These are phyloP conservation scores for Dothistroma pini DNA, from an alignment of 2,329 filamentous ascomycete genomes.

Conservation along the genomic window DNA sequence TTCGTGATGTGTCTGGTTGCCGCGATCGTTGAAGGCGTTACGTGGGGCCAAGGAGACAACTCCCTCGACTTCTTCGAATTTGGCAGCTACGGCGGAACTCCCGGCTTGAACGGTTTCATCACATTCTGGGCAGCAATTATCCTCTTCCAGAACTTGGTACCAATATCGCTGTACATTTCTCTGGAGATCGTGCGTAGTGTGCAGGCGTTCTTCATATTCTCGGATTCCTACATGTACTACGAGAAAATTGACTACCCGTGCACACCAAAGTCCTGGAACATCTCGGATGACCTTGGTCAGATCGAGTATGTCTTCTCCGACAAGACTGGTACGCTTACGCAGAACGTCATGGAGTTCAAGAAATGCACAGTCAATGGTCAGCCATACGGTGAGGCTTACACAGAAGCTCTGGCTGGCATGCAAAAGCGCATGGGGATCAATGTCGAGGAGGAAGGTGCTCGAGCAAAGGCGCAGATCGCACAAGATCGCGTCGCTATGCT, in stretches of 20 bases:
- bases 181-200: conserved; percentile 90
- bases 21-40: conserved; percentile 77
- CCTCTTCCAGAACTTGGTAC: conserved; percentile 96
- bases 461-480: conserved; percentile 73
- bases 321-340: conserved; percentile 85
- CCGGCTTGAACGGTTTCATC: conserved; percentile 82
- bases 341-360: conserved; percentile 99
- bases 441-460: conserved; percentile 72
- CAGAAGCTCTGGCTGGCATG: conserved; percentile 94
- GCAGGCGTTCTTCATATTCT: conserved; percentile 97
- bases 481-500: conserved; percentile 71
- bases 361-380: conserved; percentile 96
- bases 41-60: conserved; percentile 70
- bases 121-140: conserved; percentile 96
- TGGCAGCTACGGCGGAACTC: conserved; percentile 64
- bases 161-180: conserved; percentile 96
- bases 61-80: conserved; percentile 82
- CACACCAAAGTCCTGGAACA: conserved; percentile 98
- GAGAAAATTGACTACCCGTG: conserved; percentile 90
- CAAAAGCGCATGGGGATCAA: conserved; percentile 86
- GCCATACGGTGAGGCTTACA: conserved; percentile 95
- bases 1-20: conserved; percentile 84
- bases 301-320: conserved; percentile 99
- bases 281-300: conserved; percentile 94
- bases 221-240: conserved; percentile 95